Evolutionary conservation across 2,329 filamentous ascomycete species (phyloP).

Genomic region (Rutstroemia sydowiana): DNA sequence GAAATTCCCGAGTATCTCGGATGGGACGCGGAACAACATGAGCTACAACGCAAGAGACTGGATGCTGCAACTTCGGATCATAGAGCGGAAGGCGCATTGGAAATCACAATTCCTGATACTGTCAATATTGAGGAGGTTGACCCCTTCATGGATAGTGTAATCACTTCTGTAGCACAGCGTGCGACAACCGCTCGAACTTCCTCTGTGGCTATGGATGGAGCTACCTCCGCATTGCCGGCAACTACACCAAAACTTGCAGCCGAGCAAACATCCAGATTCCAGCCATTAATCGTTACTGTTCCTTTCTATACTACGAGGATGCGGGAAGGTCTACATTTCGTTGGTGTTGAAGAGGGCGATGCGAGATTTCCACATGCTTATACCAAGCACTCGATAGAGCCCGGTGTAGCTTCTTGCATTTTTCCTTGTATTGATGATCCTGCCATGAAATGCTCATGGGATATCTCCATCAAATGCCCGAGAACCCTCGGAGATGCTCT

Average conservation of each 20-base stretch:
- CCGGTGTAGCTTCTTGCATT: slow-evolving; percentile 74
- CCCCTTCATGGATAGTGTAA: slow-evolving; percentile 41
- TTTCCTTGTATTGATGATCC: slow-evolving; percentile 92
- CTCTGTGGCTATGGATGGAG: slow-evolving; percentile 31
- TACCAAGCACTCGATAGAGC: slow-evolving; percentile 71
- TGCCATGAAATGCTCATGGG: slow-evolving; percentile 75
- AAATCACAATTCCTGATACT: slow-evolving; percentile 50
- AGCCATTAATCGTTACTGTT: slow-evolving; percentile 58
- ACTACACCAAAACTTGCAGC: slow-evolving; percentile 30
- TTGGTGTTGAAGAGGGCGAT: slow-evolving; percentile 74
- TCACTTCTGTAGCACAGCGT: slow-evolving; percentile 37
- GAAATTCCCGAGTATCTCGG: slow-evolving; percentile 53
- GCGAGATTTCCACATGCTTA: slow-evolving; percentile 85
- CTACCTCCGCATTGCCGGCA: slow-evolving; percentile 28
- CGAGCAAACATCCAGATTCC: slow-evolving; percentile 39
- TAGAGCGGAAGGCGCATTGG: slow-evolving; percentile 48
- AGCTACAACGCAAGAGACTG: slow-evolving; percentile 62
- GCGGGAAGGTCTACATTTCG: slow-evolving; percentile 85
- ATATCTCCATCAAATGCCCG: slow-evolving; percentile 78
- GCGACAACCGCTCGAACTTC: slow-evolving; percentile 24
- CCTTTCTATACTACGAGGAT: slow-evolving; percentile 71
- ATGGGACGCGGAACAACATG: slow-evolving; percentile 66
- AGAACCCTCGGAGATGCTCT: slow-evolving; percentile 77
- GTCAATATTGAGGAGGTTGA: slow-evolving; percentile 56
- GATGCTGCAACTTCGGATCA: slow-evolving; percentile 28